phyloP scores from a whole-genome alignment of 768 basidiomycete species.

The Calocera cornea region DNA sequence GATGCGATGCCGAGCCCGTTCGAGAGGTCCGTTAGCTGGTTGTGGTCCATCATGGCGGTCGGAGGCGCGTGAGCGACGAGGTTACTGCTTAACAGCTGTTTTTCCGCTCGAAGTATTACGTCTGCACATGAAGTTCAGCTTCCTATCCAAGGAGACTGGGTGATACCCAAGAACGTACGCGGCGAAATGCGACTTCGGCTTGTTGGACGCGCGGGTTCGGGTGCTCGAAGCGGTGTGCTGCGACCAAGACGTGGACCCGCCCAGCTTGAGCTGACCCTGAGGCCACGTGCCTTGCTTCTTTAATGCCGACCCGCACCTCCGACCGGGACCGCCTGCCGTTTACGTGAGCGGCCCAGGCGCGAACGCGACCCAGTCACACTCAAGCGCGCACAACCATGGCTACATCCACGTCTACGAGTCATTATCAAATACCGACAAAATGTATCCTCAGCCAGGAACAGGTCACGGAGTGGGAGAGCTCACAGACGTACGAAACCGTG shows the following conservation, averaged over 20 bases:
- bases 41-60: constrained; percentile 58
- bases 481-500: constrained; percentile 53
- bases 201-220: background rate
- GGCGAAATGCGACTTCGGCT: too few relatives aligned
- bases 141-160: too few relatives aligned
- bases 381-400: background rate
- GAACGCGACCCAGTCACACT: background rate
- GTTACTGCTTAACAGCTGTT: background rate
- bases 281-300: background rate
- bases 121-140: too few relatives aligned
- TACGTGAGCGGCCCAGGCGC: background rate
- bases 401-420: background rate
- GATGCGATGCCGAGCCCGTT: constrained; percentile 73
- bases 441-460: constrained; percentile 63
- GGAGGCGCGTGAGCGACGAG: background rate
- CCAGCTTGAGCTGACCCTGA: background rate
- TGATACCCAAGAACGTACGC: too few relatives aligned
- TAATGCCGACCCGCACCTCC: background rate
- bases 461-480: constrained; percentile 66
- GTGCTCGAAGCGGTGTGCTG: background rate
- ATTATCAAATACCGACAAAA: constrained; percentile 39
- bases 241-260: background rate
- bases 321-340: background rate
- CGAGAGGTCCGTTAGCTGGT: constrained; percentile 67
- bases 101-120: too few relatives aligned